These are phyloP conservation scores for Hippophae gyantsensis DNA, from an alignment of 306 rosid genomes.

Conservation along the genomic window DNA sequence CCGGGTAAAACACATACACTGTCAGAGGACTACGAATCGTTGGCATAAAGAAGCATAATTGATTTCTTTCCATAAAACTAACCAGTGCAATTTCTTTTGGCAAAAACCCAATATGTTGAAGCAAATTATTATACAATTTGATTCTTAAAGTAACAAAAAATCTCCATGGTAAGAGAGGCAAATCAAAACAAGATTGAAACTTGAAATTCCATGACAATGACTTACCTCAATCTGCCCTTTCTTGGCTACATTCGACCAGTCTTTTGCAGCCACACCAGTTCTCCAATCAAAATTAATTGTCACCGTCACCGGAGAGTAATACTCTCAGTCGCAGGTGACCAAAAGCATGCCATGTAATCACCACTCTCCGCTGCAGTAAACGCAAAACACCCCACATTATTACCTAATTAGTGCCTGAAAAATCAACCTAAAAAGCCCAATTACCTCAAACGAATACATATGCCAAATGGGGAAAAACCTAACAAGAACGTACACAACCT, in stretches of 20 bases:
- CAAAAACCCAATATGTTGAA: neutral
- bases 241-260: constrained; percentile 94
- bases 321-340: constrained; percentile 27
- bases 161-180: neutral
- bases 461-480: constrained; percentile 4
- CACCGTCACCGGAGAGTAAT: constrained; percentile 27
- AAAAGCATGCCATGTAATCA: constrained; percentile 69
- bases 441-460: constrained; percentile 1
- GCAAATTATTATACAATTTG: neutral
- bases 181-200: constrained; percentile 3
- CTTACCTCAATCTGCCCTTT: constrained; percentile 87
- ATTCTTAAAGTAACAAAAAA: neutral
- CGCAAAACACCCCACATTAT: constrained; percentile 35
- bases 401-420: constrained; percentile 25
- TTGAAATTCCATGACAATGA: neutral
- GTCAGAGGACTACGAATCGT: too few relatives aligned
- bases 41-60: neutral
- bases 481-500: neutral
- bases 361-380: constrained; percentile 72
- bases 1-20: neutral
- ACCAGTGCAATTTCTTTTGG: neutral
- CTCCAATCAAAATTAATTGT: constrained; percentile 75
- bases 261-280: constrained; percentile 77
- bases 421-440: constrained; percentile 2
- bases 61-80: neutral